These are phyloP conservation scores for Chlorella sp. DNA, from an alignment of 139 green algal species.

Conservation along the genomic window DNA sequence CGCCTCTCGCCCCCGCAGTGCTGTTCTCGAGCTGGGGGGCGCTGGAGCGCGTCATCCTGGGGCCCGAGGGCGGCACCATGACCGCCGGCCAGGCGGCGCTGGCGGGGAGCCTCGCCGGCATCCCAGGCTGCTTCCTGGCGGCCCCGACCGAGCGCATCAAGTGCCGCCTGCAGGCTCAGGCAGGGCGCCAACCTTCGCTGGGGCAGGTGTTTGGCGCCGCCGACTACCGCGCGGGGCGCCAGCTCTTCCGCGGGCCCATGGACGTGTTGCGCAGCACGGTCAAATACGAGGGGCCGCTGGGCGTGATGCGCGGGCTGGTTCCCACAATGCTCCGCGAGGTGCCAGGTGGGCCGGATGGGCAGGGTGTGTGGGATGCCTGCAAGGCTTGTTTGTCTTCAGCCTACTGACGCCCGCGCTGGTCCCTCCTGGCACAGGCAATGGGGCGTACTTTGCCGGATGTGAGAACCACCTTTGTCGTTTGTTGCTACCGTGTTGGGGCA, in stretches of 20 bases:
- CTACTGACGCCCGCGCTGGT: too few species aligned
- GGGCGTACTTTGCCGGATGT: too few species aligned
- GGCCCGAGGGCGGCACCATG: slow-evolving; percentile 50
- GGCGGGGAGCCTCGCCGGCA: slow-evolving; percentile 56
- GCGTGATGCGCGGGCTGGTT: slow-evolving; percentile 60
- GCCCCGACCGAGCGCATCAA: slow-evolving; percentile 87
- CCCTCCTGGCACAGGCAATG: too few species aligned
- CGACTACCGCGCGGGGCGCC: slow-evolving; percentile 6
- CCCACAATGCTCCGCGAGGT: slow-evolving; percentile 71
- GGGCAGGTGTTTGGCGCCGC: background rate
- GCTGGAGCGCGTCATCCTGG: slow-evolving; percentile 68
- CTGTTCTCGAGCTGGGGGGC: slow-evolving; percentile 69
- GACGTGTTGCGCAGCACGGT: slow-evolving; percentile 70
- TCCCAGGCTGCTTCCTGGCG: slow-evolving; percentile 72
- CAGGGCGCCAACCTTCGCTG: slow-evolving; percentile 4
- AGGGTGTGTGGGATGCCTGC: too few species aligned
- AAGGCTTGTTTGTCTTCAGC: too few species aligned
- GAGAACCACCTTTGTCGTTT: too few species aligned
- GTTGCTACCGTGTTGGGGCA: too few species aligned
- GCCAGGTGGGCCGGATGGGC: too few species aligned
- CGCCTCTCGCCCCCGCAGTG: too few species aligned
- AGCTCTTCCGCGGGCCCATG: slow-evolving; percentile 49
- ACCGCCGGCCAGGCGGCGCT: slow-evolving; percentile 56
- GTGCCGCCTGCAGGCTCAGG: slow-evolving; percentile 78
- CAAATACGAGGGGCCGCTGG: slow-evolving; percentile 55